A percentile compares a stretch with the other conserved stretches of the same genome.
These are phyloP conservation scores for Penicillium flavigenum DNA, from an alignment of 495 filamentous ascomycete genomes.

Conservation along the genomic window DNA sequence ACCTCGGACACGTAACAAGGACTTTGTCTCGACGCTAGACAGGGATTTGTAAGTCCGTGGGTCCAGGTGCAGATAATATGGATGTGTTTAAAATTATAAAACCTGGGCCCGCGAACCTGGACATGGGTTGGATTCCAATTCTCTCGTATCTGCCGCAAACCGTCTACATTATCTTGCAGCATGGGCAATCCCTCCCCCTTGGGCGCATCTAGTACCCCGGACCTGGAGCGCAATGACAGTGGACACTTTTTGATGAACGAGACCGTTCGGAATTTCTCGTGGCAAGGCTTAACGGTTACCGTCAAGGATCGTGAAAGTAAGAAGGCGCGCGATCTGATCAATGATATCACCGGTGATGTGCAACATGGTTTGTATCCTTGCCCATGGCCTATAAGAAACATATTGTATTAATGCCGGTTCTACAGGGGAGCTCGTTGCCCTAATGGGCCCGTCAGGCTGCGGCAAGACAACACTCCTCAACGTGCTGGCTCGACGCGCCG, in stretches of 20 bases:
- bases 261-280: slow-evolving; percentile 53
- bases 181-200: slow-evolving; percentile 8
- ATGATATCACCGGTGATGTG: slow-evolving; percentile 33
- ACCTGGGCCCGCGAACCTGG: not conserved
- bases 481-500: slow-evolving; percentile 61
- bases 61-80: not conserved
- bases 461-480: slow-evolving; percentile 81
- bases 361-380: slow-evolving; percentile 27
- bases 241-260: slow-evolving; percentile 39
- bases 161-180: slow-evolving; percentile 4
- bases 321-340: slow-evolving; percentile 45
- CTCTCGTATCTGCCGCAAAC: not conserved
- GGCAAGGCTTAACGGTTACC: slow-evolving; percentile 61
- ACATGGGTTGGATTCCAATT: not conserved
- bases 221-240: slow-evolving; percentile 32
- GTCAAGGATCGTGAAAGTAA: slow-evolving; percentile 69
- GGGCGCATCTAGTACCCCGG: slow-evolving; percentile 12
- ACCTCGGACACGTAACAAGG: slow-evolving; percentile 6
- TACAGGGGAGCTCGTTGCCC: slow-evolving; percentile 66
- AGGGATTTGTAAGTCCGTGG: not conserved
- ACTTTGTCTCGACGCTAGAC: not conserved
- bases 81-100: slow-evolving; percentile 14
- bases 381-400: not conserved
- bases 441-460: slow-evolving; percentile 75
- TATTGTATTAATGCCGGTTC: slow-evolving; percentile 8